phyloP scores from a whole-genome alignment of 305 asterid genomes.

The Caryopteris hybrid region DNA sequence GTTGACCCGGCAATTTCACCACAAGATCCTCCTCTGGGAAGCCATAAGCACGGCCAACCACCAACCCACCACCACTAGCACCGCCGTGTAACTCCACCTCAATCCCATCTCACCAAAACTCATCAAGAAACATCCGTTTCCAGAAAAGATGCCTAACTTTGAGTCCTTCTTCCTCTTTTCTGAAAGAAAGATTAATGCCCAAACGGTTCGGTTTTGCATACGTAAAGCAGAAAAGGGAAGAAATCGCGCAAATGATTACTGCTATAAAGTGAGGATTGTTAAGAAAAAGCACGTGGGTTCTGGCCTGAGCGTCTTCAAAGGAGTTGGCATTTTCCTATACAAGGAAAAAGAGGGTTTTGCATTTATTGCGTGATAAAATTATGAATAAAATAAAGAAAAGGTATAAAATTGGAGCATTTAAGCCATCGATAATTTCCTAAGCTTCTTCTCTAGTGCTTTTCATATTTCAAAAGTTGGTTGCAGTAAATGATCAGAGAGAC shows the following conservation, averaged over 20 bases:
- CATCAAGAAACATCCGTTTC: constrained; percentile 17
- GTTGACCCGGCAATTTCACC: constrained; percentile 76
- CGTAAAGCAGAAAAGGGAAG: neutral
- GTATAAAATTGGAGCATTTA: too few species aligned
- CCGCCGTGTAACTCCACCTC: constrained; percentile 36
- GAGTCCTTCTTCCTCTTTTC: neutral
- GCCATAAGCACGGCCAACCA: constrained; percentile 43
- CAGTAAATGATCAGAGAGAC: constrained; percentile 15
- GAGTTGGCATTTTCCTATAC: neutral
- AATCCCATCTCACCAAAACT: constrained; percentile 31
- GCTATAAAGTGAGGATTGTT: neutral
- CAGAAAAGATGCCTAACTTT: constrained; percentile 14
- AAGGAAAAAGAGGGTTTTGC: neutral
- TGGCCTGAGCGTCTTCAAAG: constrained; percentile 6
- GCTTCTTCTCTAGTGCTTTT: neutral
- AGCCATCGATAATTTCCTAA: too few species aligned
- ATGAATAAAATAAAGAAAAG: too few species aligned
- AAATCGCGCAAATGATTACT: neutral
- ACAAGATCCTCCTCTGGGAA: constrained; percentile 79
- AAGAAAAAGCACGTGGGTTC: constrained; percentile 38
- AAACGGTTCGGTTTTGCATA: neutral
- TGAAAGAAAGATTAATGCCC: neutral
- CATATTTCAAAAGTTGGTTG: constrained; percentile 12
- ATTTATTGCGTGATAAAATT: neutral
- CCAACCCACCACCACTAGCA: constrained; percentile 28